Percentiles rank a stretch among this genome's conserved stretches.
Conservation (phyloP, 345 rosid genomes). For the Arabidopsis thaliana region TAIR10.1 NC_003075.7:625001-625500, state of each 20-base stretch:
- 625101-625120: conserved; percentile 70
- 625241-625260: conserved; percentile 95
- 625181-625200: conserved; percentile 95
- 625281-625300: conserved; percentile 91
- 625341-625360: conserved; percentile 89
- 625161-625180: conserved; percentile 76
- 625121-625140: conserved; percentile 60
- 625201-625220: conserved; percentile 94
- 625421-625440: conserved; percentile 76
- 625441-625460: conserved; percentile 69
- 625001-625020: conserved; percentile 9
- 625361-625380: conserved; percentile 87
- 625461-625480: conserved; percentile 74
- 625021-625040: neutral
- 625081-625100: conserved; percentile 51
- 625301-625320: conserved; percentile 87
- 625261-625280: conserved; percentile 93
- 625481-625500: conserved; percentile 75
- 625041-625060: conserved; percentile 31
- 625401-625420: conserved; percentile 83
- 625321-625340: conserved; percentile 84
- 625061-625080: neutral
- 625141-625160: conserved; percentile 63
- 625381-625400: conserved; percentile 96
- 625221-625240: conserved; percentile 95